Evolutionary conservation across 2,329 filamentous ascomycete genomes (phyloP), one percentile per base, ranked within the genome.

Genomic region (Fusarium chaquense): DNA sequence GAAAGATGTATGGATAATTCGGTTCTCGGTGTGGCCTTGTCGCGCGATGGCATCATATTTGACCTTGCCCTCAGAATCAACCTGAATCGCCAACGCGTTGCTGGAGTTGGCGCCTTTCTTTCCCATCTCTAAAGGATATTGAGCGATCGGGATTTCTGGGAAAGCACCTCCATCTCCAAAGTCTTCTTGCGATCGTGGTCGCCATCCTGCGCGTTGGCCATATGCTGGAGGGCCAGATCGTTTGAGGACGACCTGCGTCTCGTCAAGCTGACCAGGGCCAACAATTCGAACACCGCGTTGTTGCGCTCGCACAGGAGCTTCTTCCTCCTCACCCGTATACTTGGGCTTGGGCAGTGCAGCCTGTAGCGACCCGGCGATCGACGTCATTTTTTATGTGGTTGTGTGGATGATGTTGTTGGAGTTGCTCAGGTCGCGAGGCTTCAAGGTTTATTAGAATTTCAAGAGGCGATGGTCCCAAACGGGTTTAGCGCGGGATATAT

Each of bases 121-220:
- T 62, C 95, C 95, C 93, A 98, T 98, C 63, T 97, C 93, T 52
- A 97, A 87, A 13, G 96, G 96, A 78, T 98, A 99, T 78, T 99
- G 96, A 44, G 95, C 96, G 54, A 98, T 90, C 16, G 93, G 90
- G 30, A 98, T 90, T 81, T 98, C 95, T 38, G 96, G 96, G 77
- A 98, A 99, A 54, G 95, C 94, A 75, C 96, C 96, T 69, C 96
- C 96, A 84, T 98, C 94, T 75, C 93, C 94, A 82, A 94, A 99
- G 80, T 99, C 96, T 78, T 98, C 94, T 69, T 92, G 89, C 41
- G 87, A 87, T 76, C 95, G 91, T 33, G 96, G 96, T 71, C 96
- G 89, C 96, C 96, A 99, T 87, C 92, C 93, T 78, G 89, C 82
- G 76, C 96, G 91, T 78, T 94, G 90, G 51, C 93, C 93, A 75